These are phyloP conservation scores for Hypsizygus ulmarius DNA, from an alignment of 1,284 basidiomycete genomes.

Conservation along the genomic window DNA sequence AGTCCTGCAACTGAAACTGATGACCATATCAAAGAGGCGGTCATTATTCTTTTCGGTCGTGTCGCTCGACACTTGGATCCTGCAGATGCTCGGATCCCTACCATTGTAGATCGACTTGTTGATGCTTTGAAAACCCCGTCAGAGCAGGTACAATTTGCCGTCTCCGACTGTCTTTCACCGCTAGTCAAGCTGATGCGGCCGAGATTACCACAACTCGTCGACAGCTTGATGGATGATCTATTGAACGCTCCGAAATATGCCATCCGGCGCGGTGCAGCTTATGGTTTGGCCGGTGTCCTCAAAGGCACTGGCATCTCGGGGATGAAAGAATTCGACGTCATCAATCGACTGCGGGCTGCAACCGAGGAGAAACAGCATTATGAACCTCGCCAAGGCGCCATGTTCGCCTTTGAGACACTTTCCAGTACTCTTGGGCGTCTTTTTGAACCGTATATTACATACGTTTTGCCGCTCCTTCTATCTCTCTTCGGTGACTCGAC, in stretches of 20 bases:
- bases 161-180: conserved; percentile 91
- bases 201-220: conserved; percentile 68
- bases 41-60: conserved; percentile 93
- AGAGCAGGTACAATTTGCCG: conserved; percentile 95
- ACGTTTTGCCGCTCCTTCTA: conserved; percentile 85
- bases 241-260: conserved; percentile 86
- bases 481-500: conserved; percentile 88
- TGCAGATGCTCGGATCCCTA: conserved; percentile 73
- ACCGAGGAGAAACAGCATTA: conserved; percentile 89
- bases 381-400: conserved; percentile 88
- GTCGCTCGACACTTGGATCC: conserved; percentile 86
- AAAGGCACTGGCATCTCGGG: conserved; percentile 86
- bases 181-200: conserved; percentile 75
- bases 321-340: conserved; percentile 83
- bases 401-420: conserved; percentile 95
- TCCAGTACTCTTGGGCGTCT: conserved; percentile 83
- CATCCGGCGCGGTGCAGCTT: conserved; percentile 90
- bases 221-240: conserved; percentile 75
- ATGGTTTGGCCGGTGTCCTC: conserved; percentile 91
- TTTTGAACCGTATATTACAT: conserved; percentile 94
- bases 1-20: conserved; percentile 67
- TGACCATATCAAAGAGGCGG: conserved; percentile 92
- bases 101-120: conserved; percentile 88
- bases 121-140: conserved; percentile 93
- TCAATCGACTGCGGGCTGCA: conserved; percentile 73